Evolutionary conservation across 2,329 filamentous ascomycete species (phyloP).

Genomic region (Zasmidium cellare): DNA sequence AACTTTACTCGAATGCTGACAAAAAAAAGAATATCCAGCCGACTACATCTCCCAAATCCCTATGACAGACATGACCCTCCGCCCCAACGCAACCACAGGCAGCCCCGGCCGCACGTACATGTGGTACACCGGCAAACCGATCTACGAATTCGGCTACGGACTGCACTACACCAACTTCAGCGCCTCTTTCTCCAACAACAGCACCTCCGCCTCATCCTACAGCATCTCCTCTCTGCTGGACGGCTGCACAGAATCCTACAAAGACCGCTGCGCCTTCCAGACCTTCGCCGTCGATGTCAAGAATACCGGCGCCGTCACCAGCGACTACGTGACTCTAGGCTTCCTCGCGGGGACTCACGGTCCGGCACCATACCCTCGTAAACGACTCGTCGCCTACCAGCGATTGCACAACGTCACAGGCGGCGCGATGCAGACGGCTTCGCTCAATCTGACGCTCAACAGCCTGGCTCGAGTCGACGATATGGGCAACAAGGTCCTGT

Average conservation of each 20-base stretch:
- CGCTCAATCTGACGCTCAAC: slow-evolving; percentile 49
- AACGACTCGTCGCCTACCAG: slow-evolving; percentile 54
- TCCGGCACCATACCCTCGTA: slow-evolving; percentile 53
- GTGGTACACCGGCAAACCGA: slow-evolving; percentile 55
- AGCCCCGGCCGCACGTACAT: slow-evolving; percentile 59
- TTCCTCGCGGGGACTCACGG: slow-evolving; percentile 53
- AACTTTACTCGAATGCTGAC: slow-evolving; percentile 6
- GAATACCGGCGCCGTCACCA: slow-evolving; percentile 49
- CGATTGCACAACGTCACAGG: slow-evolving; percentile 39
- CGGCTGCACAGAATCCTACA: slow-evolving; percentile 38
- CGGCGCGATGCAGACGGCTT: slow-evolving; percentile 29
- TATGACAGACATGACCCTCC: slow-evolving; percentile 58
- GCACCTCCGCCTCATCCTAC: slow-evolving; percentile 18
- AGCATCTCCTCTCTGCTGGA: slow-evolving; percentile 40
- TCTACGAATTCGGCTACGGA: slow-evolving; percentile 57
- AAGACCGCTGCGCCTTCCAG: slow-evolving; percentile 47
- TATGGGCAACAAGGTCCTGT: slow-evolving; percentile 53
- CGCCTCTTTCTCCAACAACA: slow-evolving; percentile 22
- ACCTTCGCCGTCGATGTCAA: slow-evolving; percentile 46
- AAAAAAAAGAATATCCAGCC: slow-evolving; percentile 51
- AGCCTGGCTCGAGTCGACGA: slow-evolving; percentile 53
- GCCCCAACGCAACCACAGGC: slow-evolving; percentile 41
- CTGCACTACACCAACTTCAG: slow-evolving; percentile 60
- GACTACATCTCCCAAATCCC: slow-evolving; percentile 52
- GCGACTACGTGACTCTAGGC: slow-evolving; percentile 55